Percentiles rank a stretch among this genome's conserved stretches.
Evolutionary conservation across 2,329 filamentous ascomycete species (phyloP).

Genomic region (Neocatenulostroma microsporum): DNA sequence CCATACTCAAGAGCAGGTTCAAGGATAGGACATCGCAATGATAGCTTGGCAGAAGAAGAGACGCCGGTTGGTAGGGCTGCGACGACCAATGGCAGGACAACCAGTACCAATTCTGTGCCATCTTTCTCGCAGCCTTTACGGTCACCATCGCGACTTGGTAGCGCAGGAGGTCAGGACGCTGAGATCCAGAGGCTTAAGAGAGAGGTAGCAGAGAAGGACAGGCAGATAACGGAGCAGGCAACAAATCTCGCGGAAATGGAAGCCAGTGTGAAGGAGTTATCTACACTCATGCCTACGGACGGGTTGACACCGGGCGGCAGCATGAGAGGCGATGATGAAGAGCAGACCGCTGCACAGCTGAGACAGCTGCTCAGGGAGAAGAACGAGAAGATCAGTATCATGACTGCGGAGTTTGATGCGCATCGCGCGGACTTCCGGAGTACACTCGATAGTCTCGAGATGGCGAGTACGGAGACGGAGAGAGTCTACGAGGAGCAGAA

Average conservation of each 20-base stretch:
- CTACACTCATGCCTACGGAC: constrained; percentile 57
- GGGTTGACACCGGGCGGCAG: constrained; percentile 38
- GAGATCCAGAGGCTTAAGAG: constrained; percentile 65
- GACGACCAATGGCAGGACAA: constrained; percentile 41
- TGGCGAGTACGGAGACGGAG: constrained; percentile 92
- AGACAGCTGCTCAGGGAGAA: constrained; percentile 82
- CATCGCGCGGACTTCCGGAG: constrained; percentile 93
- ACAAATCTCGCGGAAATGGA: constrained; percentile 83
- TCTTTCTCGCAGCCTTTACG: constrained; percentile 28
- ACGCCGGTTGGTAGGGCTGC: constrained; percentile 19
- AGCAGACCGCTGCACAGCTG: constrained; percentile 47
- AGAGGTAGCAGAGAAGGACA: constrained; percentile 75
- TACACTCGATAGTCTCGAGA: constrained; percentile 91
- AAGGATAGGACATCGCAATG: constrained; percentile 35
- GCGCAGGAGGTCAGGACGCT: constrained; percentile 44
- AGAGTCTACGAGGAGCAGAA: constrained; percentile 93
- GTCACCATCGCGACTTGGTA: constrained; percentile 31
- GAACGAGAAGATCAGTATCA: constrained; percentile 89
- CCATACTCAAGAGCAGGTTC: constrained; percentile 44
- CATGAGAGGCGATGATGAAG: constrained; percentile 46
- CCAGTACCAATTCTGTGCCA: constrained; percentile 32
- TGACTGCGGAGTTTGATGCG: constrained; percentile 89
- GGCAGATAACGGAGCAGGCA: constrained; percentile 81
- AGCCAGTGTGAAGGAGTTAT: constrained; percentile 71
- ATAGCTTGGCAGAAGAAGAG: constrained; percentile 33